Evolutionary conservation across 225 moss, liverwort and hornwort genomes (phyloP).

Genomic region (Marchantia polymorpha): DNA sequence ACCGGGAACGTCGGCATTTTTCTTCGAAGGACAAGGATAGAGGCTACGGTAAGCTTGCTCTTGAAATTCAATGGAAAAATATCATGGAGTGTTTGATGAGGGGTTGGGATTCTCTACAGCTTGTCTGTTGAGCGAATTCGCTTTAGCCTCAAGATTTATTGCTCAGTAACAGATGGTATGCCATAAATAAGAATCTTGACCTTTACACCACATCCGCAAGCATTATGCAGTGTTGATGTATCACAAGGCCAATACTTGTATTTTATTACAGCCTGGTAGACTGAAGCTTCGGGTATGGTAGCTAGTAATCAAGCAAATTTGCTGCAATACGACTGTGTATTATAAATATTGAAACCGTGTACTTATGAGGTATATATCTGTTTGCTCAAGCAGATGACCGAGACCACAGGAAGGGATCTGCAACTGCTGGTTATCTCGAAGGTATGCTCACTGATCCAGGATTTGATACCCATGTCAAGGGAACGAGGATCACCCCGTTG

Average conservation of each 20-base stretch:
- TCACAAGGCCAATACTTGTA: not conserved
- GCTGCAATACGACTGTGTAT: not conserved
- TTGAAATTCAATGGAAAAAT: too few species aligned
- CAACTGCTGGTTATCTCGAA: conserved; percentile 65
- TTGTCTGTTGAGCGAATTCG: not conserved
- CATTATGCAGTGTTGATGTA: not conserved
- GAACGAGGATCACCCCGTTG: not conserved
- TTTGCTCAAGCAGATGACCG: conserved; percentile 55
- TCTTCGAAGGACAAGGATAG: conserved; percentile 76
- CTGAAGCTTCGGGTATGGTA: not conserved
- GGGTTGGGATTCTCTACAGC: not conserved
- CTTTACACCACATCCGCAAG: not conserved
- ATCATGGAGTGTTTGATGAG: too few species aligned
- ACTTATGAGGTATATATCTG: not conserved
- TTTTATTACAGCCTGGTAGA: not conserved
- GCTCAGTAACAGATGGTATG: not conserved
- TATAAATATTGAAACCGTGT: not conserved
- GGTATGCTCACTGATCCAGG: conserved; percentile 25
- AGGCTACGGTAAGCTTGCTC: conserved; percentile 44
- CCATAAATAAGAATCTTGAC: not conserved
- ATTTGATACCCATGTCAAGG: not conserved
- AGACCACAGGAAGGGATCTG: conserved; percentile 72
- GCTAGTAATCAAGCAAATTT: not conserved
- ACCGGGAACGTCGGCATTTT: conserved; percentile 89
- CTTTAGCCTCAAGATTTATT: not conserved